Conservation (phyloP, 1,284 basidiomycete genomes). For the Porodaedalea pini region DNA sequence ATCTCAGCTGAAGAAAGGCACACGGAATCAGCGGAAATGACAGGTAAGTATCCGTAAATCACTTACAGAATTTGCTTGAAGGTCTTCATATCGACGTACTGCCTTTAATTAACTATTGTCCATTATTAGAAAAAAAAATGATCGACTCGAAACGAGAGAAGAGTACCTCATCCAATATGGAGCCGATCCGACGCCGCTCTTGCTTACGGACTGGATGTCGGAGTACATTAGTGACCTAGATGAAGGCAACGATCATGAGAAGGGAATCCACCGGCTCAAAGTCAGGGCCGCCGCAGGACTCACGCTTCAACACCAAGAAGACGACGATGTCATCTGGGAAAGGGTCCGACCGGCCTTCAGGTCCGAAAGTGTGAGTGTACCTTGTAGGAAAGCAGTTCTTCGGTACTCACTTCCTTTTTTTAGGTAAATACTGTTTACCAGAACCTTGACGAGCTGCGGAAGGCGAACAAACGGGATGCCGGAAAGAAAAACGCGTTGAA, state of each 20-base stretch:
- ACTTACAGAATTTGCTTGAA: background rate
- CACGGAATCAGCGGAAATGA: background rate
- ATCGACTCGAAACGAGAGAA: background rate
- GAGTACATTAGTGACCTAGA: slow-evolving; percentile 6
- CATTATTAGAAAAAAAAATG: background rate
- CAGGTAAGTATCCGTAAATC: background rate
- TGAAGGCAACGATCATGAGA: background rate
- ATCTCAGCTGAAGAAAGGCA: background rate
- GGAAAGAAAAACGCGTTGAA: background rate
- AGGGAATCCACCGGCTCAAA: background rate
- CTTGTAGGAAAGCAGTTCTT: background rate
- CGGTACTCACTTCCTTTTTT: background rate
- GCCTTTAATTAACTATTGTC: background rate
- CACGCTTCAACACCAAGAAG: background rate
- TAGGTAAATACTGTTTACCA: slow-evolving; percentile 5
- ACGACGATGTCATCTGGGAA: background rate
- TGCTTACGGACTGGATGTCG: slow-evolving; percentile 10
- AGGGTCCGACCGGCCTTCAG: background rate
- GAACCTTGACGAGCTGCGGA: background rate
- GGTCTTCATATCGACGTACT: background rate
- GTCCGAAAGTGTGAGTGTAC: slow-evolving; percentile 1
- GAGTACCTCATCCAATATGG: background rate
- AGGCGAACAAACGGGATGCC: background rate
- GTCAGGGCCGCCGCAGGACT: background rate
- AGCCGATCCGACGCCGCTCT: background rate